A percentile compares a stretch with the other conserved stretches of the same genome.
These are phyloP conservation scores for Phtheirospermum japonicum DNA, from an alignment of 257 asterid genomes.

Conservation along the genomic window DNA sequence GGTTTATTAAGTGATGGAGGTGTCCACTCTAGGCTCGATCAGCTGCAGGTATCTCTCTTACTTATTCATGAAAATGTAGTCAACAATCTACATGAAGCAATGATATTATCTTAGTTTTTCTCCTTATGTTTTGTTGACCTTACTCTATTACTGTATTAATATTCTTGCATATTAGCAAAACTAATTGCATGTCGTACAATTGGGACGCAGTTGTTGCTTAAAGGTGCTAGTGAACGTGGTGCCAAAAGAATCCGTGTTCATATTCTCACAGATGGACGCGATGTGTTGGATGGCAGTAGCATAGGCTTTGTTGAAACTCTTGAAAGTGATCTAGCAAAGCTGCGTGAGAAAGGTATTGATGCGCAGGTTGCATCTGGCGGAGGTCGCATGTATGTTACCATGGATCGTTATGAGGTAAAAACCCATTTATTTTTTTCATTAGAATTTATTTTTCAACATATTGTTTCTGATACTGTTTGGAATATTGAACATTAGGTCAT, in stretches of 20 bases:
- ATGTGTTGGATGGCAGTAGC: constrained; percentile 91
- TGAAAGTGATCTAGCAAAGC: constrained; percentile 65
- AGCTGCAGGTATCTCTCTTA: constrained; percentile 53
- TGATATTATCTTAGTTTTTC: not conserved
- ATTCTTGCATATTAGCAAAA: too few relatives aligned
- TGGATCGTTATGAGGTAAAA: constrained; percentile 92
- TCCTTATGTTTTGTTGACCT: not conserved
- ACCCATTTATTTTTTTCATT: not conserved
- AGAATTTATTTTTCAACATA: not conserved
- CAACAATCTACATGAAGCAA: constrained; percentile 1
- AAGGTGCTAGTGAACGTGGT: constrained; percentile 81
- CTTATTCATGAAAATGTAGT: not conserved
- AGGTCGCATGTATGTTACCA: constrained; percentile 95
- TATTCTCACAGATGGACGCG: constrained; percentile 94
- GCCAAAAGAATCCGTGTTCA: constrained; percentile 93
- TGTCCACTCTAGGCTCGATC: constrained; percentile 88
- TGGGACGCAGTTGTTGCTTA: constrained; percentile 67
- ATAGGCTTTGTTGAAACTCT: constrained; percentile 83
- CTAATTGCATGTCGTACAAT: constrained; percentile 18
- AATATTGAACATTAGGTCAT: not conserved
- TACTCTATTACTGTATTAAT: not conserved
- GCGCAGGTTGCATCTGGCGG: constrained; percentile 96
- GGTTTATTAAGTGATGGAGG: constrained; percentile 95
- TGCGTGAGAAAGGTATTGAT: constrained; percentile 78
- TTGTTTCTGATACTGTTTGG: not conserved